Evolutionary conservation across 2,329 filamentous ascomycete genomes (phyloP).

Genomic region (Colletotrichum noveboracense): DNA sequence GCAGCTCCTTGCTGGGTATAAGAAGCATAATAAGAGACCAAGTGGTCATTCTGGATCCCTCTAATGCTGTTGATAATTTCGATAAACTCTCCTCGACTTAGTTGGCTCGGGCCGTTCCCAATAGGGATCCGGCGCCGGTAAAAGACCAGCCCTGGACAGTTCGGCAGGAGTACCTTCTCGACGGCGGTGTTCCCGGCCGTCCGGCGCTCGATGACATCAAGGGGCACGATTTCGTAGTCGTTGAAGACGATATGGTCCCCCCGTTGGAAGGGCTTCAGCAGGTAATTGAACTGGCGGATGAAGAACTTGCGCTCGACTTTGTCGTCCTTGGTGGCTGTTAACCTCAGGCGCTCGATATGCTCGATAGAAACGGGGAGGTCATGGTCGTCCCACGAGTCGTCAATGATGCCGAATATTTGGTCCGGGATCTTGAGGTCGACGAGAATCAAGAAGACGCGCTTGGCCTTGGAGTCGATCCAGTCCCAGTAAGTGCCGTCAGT

Average conservation of each 20-base stretch:
- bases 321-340: constrained; percentile 65
- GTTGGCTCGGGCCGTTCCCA: constrained; percentile 47
- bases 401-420: constrained; percentile 76
- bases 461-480: constrained; percentile 74
- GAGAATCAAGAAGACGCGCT: constrained; percentile 73
- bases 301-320: constrained; percentile 73
- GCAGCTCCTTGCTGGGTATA: constrained; percentile 69
- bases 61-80: constrained; percentile 65
- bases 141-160: constrained; percentile 61
- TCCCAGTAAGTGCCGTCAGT: constrained; percentile 81
- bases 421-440: constrained; percentile 73
- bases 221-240: constrained; percentile 71
- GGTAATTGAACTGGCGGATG: constrained; percentile 71
- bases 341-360: constrained; percentile 66
- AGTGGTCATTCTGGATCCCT: constrained; percentile 68
- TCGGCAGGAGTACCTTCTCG: constrained; percentile 69
- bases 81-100: constrained; percentile 60
- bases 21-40: constrained; percentile 74
- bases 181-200: constrained; percentile 44
- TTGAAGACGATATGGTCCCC: constrained; percentile 69
- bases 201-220: constrained; percentile 69
- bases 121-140: constrained; percentile 63
- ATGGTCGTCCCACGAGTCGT: constrained; percentile 78
- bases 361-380: constrained; percentile 74
- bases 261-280: constrained; percentile 67